phyloP scores from a whole-genome alignment of 2,329 filamentous ascomycete genomes.

The Chrysoporthe deuterocubensis region DNA sequence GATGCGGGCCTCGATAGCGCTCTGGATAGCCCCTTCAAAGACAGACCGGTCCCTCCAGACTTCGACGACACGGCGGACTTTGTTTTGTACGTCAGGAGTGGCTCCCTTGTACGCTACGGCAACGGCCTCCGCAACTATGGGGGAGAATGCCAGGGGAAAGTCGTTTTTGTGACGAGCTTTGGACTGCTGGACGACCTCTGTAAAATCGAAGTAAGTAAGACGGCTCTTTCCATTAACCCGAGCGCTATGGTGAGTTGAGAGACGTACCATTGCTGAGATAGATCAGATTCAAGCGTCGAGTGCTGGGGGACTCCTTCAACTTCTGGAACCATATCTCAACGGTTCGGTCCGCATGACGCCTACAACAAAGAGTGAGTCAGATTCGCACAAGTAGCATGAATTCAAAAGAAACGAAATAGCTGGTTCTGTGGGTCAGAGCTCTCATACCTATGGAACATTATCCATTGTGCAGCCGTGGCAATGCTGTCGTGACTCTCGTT shows the following conservation, averaged over 20 bases:
- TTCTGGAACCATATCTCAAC: constrained; percentile 90
- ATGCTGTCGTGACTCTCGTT: constrained; percentile 99
- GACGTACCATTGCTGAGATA: constrained; percentile 90
- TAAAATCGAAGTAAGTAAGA: not conserved
- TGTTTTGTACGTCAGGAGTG: constrained; percentile 82
- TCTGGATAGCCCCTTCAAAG: constrained; percentile 80
- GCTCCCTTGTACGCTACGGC: constrained; percentile 89
- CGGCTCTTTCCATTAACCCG: not conserved
- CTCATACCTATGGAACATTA: constrained; percentile 93
- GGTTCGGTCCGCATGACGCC: constrained; percentile 89
- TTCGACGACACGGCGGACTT: constrained; percentile 86
- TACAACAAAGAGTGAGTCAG: constrained; percentile 42
- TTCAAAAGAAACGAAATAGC: not conserved
- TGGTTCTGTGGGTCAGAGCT: not conserved
- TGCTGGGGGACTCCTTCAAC: constrained; percentile 82
- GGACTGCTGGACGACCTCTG: constrained; percentile 95
- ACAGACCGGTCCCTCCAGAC: constrained; percentile 90
- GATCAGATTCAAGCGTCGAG: constrained; percentile 86
- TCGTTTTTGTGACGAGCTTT: constrained; percentile 91
- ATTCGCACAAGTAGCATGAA: constrained; percentile 1
- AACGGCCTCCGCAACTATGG: constrained; percentile 89
- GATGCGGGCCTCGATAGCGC: constrained; percentile 77
- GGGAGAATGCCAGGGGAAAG: constrained; percentile 89
- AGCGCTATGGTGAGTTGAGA: not conserved
- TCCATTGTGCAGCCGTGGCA: constrained; percentile 95